Conservation (phyloP, 345 rosid species). For the Sisymbrium altissimum region DNA sequence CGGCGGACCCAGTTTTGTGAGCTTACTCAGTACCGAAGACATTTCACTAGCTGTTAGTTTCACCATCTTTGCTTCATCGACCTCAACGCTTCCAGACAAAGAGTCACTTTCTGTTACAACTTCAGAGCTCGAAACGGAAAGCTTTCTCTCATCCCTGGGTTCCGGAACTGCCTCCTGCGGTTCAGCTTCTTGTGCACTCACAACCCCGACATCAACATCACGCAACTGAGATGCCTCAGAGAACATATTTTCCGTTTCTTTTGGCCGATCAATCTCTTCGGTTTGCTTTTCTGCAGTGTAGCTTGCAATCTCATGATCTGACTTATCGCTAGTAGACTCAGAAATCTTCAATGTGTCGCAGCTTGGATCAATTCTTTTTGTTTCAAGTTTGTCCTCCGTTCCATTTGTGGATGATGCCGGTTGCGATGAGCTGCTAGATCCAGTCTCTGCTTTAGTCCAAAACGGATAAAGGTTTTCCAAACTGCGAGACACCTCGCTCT, state of each 20-base stretch:
- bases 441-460: conserved; percentile 36
- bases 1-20: conserved; percentile 47
- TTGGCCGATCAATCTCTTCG: conserved; percentile 27
- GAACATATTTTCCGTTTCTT: conserved; percentile 35
- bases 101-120: conserved; percentile 28
- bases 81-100: conserved; percentile 40
- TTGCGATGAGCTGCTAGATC: conserved; percentile 36
- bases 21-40: conserved; percentile 48
- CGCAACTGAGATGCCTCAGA: conserved; percentile 31
- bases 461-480: conserved; percentile 39
- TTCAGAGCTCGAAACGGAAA: conserved; percentile 27
- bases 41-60: conserved; percentile 46
- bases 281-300: conserved; percentile 46
- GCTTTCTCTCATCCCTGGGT: conserved; percentile 27
- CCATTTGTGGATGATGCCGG: conserved; percentile 50
- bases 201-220: conserved; percentile 36
- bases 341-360: conserved; percentile 44
- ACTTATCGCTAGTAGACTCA: conserved; percentile 38
- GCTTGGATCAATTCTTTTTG: conserved; percentile 68
- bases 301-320: conserved; percentile 46
- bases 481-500: conserved; percentile 35
- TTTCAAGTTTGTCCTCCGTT: conserved; percentile 61
- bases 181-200: conserved; percentile 34
- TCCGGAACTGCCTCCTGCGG: conserved; percentile 19
- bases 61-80: conserved; percentile 31